These are phyloP conservation scores for Wallacemonas rigidus DNA, from an alignment of 208 protist species.

Conservation along the genomic window DNA sequence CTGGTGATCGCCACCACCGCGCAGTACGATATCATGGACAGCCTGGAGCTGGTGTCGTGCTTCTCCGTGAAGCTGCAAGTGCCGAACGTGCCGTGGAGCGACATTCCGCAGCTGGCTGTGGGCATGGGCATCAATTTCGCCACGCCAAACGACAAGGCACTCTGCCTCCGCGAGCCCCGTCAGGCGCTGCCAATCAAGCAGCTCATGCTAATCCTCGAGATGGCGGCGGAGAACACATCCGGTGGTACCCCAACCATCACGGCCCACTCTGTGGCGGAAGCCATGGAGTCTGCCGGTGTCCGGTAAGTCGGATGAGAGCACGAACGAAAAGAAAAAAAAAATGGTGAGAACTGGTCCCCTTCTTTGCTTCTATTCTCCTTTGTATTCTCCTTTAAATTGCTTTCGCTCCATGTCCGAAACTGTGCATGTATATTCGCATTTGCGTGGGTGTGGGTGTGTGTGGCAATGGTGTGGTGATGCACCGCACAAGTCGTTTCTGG, in stretches of 20 bases:
- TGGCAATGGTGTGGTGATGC: too few species aligned
- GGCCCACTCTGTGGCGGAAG: conserved; percentile 46
- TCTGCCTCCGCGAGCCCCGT: conserved; percentile 36
- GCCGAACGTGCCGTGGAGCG: conserved; percentile 40
- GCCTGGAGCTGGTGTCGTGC: conserved; percentile 88
- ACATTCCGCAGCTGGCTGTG: conserved; percentile 43
- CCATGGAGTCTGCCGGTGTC: conserved; percentile 59
- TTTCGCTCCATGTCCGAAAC: too few species aligned
- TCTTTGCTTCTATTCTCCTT: too few species aligned
- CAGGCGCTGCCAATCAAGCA: conserved; percentile 75
- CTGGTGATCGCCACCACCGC: conserved; percentile 96
- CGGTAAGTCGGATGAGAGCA: conserved; percentile 5
- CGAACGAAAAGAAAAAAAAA: neutral
- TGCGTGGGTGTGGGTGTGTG: too few species aligned
- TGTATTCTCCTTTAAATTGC: too few species aligned
- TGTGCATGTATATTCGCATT: too few species aligned
- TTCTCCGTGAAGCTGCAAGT: conserved; percentile 91
- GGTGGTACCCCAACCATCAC: conserved; percentile 35
- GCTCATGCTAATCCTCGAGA: conserved; percentile 80
- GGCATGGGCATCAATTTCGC: conserved; percentile 51
- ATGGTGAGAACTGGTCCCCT: neutral
- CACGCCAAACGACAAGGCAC: conserved; percentile 27
- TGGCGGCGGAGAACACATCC: conserved; percentile 55
- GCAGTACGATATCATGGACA: conserved; percentile 85
- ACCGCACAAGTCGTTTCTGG: too few species aligned